Conservation (phyloP, 1,284 basidiomycete genomes). For the Puccinia horiana region DNA sequence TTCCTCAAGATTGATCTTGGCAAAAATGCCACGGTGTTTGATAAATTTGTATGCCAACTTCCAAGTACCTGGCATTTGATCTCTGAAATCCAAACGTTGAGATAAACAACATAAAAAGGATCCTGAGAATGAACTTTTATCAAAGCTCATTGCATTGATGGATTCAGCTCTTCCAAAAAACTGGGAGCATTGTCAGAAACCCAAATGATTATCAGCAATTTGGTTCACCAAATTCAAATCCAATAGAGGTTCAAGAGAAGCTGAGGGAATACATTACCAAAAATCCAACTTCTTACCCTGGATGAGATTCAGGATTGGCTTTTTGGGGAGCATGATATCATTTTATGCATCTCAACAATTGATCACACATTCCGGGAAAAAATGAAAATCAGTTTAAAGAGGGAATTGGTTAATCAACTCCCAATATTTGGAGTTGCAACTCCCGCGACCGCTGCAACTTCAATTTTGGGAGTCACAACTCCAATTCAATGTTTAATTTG, state of each 20-base stretch:
- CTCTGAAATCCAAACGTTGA: not conserved
- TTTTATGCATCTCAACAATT: not conserved
- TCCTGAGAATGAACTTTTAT: not conserved
- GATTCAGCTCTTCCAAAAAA: not conserved
- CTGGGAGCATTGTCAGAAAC: not conserved
- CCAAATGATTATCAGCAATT: not conserved
- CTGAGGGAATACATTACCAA: not conserved
- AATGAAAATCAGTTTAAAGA: not conserved
- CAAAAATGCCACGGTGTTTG: not conserved
- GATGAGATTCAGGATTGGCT: not conserved
- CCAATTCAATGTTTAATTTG: too few relatives aligned
- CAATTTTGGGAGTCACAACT: too few relatives aligned
- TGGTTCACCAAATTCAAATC: not conserved
- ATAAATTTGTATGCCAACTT: not conserved
- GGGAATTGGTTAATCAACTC: too few relatives aligned
- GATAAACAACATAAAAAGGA: not conserved
- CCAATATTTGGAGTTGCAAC: too few relatives aligned
- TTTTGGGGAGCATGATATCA: not conserved
- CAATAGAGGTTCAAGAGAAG: not conserved
- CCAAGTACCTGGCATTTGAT: not conserved
- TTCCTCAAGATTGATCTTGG: too few relatives aligned
- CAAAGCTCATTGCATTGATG: not conserved
- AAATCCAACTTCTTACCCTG: not conserved
- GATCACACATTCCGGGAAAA: not conserved
- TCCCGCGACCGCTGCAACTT: too few relatives aligned